Evolutionary conservation across 768 basidiomycete genomes (phyloP).

Genomic region (Russula griseocarnosa): DNA sequence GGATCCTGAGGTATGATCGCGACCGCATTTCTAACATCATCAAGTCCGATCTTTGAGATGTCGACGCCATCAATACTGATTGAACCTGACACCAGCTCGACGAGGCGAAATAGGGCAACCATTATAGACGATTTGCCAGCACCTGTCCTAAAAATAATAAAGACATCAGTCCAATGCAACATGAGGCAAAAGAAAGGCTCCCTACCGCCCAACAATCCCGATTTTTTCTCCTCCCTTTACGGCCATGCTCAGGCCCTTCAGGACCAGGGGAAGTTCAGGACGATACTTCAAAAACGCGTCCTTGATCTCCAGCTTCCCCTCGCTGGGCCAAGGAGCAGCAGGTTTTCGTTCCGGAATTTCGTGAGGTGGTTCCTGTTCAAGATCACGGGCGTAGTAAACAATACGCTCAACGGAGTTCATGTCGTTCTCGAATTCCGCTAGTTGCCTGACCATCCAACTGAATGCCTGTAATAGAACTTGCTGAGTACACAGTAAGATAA

Average conservation of each 20-base stretch:
- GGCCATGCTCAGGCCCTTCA: slow-evolving; percentile 75
- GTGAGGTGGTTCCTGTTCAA: slow-evolving; percentile 81
- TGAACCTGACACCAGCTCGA: slow-evolving; percentile 70
- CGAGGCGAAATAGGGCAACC: slow-evolving; percentile 81
- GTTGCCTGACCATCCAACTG: slow-evolving; percentile 72
- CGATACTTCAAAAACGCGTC: slow-evolving; percentile 79
- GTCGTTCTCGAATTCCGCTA: slow-evolving; percentile 86
- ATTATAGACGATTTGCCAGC: slow-evolving; percentile 90
- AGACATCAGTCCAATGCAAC: slow-evolving; percentile 8
- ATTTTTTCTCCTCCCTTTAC: slow-evolving; percentile 82
- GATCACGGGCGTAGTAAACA: slow-evolving; percentile 69
- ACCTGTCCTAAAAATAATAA: slow-evolving; percentile 48
- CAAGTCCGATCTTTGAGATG: slow-evolving; percentile 73
- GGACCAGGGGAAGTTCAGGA: slow-evolving; percentile 80
- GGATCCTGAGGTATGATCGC: slow-evolving; percentile 86
- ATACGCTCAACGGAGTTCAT: slow-evolving; percentile 91
- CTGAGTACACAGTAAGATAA: not conserved
- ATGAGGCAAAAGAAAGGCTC: slow-evolving; percentile 20
- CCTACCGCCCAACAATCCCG: slow-evolving; percentile 73
- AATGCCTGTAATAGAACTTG: slow-evolving; percentile 43
- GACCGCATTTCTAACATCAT: slow-evolving; percentile 61
- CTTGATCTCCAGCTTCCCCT: slow-evolving; percentile 70
- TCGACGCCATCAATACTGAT: slow-evolving; percentile 83
- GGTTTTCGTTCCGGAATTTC: slow-evolving; percentile 58
- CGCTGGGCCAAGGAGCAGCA: slow-evolving; percentile 63